phyloP scores from a whole-genome alignment of 78 protist species.

The Monocercomonoides exilis region DNA sequence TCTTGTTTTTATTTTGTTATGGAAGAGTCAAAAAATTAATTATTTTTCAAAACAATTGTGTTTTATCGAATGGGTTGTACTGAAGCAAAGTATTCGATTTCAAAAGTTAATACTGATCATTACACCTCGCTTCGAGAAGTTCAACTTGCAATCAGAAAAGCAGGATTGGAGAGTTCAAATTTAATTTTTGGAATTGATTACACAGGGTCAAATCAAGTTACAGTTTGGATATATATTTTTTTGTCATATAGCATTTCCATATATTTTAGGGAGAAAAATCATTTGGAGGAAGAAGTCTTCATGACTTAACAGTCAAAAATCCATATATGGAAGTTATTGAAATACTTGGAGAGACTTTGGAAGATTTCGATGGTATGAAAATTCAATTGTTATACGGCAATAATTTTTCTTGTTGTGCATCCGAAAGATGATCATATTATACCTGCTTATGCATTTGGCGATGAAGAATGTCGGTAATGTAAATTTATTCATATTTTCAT shows the following conservation, averaged over 20 bases:
- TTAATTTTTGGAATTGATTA: neutral
- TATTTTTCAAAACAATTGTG: no score
- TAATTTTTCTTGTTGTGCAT: no score
- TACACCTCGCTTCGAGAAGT: neutral
- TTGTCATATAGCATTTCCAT: neutral
- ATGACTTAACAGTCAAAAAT: neutral
- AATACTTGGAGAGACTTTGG: neutral
- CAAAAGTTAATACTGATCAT: neutral
- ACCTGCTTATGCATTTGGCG: neutral
- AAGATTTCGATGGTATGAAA: neutral
- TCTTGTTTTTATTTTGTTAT: no score
- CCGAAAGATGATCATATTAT: neutral
- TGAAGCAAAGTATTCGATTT: no score
- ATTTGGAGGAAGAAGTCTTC: neutral
- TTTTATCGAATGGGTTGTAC: no score
- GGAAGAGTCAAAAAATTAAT: no score
- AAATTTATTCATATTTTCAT: neutral
- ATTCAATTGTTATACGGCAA: neutral
- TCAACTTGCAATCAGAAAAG: neutral
- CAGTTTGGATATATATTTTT: neutral
- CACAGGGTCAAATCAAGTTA: neutral
- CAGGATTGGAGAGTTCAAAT: slow-evolving; percentile 1
- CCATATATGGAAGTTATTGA: neutral
- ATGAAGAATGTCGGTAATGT: neutral
- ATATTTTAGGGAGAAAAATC: neutral